These are phyloP conservation scores for Pelargonium myrrhifolium DNA, from an alignment of 441 rosid species.

Conservation along the genomic window DNA sequence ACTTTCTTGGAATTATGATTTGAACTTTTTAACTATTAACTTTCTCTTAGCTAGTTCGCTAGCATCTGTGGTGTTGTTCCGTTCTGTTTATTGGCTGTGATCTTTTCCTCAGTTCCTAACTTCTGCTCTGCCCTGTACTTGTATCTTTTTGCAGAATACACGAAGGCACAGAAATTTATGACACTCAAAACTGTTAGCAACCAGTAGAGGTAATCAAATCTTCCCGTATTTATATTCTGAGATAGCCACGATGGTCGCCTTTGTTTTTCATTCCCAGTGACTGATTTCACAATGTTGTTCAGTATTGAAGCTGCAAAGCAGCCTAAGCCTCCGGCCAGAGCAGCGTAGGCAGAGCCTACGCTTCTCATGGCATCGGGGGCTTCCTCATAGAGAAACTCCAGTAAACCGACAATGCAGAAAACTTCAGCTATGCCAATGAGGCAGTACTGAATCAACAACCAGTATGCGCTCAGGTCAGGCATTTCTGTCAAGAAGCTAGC, in stretches of 20 bases:
- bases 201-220: slow-evolving; percentile 79
- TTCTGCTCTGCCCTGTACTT: slow-evolving; percentile 48
- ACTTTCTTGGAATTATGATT: background rate
- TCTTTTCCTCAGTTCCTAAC: slow-evolving; percentile 23
- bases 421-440: slow-evolving; percentile 88
- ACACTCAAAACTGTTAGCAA: slow-evolving; percentile 52
- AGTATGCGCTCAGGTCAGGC: slow-evolving; percentile 69
- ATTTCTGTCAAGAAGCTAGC: slow-evolving; percentile 51
- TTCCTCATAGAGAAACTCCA: slow-evolving; percentile 86
- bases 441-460: slow-evolving; percentile 84
- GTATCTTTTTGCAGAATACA: slow-evolving; percentile 55
- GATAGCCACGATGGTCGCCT: slow-evolving; percentile 58
- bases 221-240: slow-evolving; percentile 70
- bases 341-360: slow-evolving; percentile 86
- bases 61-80: slow-evolving; percentile 1
- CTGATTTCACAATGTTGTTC: slow-evolving; percentile 63
- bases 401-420: slow-evolving; percentile 67
- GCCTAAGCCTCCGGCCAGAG: slow-evolving; percentile 82
- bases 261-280: slow-evolving; percentile 39
- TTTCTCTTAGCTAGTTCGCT: background rate
- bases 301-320: slow-evolving; percentile 68
- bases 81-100: slow-evolving; percentile 15
- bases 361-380: slow-evolving; percentile 98
- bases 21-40: background rate
- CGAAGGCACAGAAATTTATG: slow-evolving; percentile 57